Evolutionary conservation across 2,329 filamentous ascomycete genomes (phyloP).

Genomic region (Fusarium oxysporum): DNA sequence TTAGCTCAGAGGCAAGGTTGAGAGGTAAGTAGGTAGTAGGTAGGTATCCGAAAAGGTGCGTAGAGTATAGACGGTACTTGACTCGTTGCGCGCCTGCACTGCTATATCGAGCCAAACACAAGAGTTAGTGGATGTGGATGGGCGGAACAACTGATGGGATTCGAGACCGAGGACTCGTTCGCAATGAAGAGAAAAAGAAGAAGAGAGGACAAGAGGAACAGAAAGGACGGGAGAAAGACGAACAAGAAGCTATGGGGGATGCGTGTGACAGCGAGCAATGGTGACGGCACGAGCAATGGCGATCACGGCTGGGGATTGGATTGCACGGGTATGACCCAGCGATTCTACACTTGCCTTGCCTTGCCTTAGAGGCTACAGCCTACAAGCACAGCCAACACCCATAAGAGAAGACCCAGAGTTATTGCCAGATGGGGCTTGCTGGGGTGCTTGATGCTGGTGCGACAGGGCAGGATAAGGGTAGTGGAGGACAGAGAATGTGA

Average conservation of each 20-base stretch:
- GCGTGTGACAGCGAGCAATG: constrained; percentile 37
- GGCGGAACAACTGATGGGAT: constrained; percentile 23
- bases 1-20: constrained; percentile 37
- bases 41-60: constrained; percentile 50
- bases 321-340: constrained; percentile 29
- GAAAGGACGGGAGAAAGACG: constrained; percentile 17
- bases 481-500: constrained; percentile 23
- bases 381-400: constrained; percentile 20
- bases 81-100: constrained; percentile 41
- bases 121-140: constrained; percentile 32
- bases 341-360: constrained; percentile 18
- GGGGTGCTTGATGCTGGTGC: constrained; percentile 33
- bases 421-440: constrained; percentile 20
- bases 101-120: constrained; percentile 40
- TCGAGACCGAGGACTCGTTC: constrained; percentile 12
- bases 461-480: constrained; percentile 36
- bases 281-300: constrained; percentile 41
- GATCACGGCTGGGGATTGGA: constrained; percentile 33
- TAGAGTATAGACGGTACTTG: constrained; percentile 24
- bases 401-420: constrained; percentile 1
- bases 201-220: constrained; percentile 18
- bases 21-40: constrained; percentile 47
- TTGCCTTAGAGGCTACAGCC: constrained; percentile 11
- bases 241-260: constrained; percentile 31
- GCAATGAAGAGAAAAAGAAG: constrained; percentile 15